Base-by-base conservation (phyloP, 768 basidiomycete genomes). In the Xerocomellus dryophilus region DNA sequence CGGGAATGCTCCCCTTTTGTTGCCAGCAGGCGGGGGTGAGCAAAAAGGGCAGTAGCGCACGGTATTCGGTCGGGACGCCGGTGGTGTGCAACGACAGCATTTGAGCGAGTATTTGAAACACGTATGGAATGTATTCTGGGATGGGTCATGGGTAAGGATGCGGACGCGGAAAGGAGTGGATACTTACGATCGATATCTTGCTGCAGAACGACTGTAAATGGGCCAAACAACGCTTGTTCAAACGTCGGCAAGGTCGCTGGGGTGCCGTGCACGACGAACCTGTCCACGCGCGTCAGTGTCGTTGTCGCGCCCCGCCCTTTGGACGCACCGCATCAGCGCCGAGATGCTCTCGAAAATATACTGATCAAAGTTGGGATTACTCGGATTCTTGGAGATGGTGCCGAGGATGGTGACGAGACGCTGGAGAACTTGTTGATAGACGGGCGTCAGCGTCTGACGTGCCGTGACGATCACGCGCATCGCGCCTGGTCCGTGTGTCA, bases 321-420 rank as follows among this genome's bases (percentile, higher is more conserved):
- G 12, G 5, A 56, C 71, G 27, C 51, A 90, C 90, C 91, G 82
- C 76, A 97, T 88, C 61, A 99, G 74, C 2, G 88, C 95, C n/a
- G 95, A 88, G 39, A 99, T 84, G 66, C 89, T 90, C 74, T 99
- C 96, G 65, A 99, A 98, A 59, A 93, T 89, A 66, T 92, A 97
- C 69, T 98, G 97, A 69, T 97, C 95, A 71, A 99, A 98, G 60
- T 88, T 86, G 2, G 97, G 97, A 71, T 99, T 99, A 68, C 90
- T 93, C 15, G 97, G 96, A 68, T 99, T 99, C 74, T 89, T 91
- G 56, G 89, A 91, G 62, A 96, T 93, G 50, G 87, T 80, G 12
- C 89, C 87, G 29, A 98, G 78, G 63, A 98, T 95, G 25, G 73
- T 71, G 51, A 97, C 90, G 9, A 99, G 81, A 11, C 88, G 85